Conservation (phyloP, 331 rosid genomes). For the Acacia pycnantha region DNA sequence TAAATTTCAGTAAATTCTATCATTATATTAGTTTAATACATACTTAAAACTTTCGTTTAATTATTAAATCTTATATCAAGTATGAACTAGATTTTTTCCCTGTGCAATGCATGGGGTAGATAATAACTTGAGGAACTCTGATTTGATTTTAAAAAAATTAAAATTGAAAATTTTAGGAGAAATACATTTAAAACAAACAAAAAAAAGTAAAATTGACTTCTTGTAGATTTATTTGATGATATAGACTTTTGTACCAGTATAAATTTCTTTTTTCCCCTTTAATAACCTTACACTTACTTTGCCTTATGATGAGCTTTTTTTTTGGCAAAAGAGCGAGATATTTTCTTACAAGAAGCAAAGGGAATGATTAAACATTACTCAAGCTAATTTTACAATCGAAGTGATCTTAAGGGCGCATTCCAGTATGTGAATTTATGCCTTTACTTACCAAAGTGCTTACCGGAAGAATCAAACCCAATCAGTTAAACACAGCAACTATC, state of each 20-base stretch:
- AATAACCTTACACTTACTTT: background rate
- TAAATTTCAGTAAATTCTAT: too few species aligned
- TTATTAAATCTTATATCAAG: too few species aligned
- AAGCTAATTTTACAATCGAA: background rate
- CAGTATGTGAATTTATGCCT: background rate
- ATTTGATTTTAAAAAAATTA: too few species aligned
- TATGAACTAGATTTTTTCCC: background rate
- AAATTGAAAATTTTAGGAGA: background rate
- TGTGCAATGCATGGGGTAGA: background rate
- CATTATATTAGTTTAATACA: background rate
- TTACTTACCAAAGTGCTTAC: background rate
- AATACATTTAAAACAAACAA: too few species aligned
- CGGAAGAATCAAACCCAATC: background rate
- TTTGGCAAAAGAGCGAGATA: background rate
- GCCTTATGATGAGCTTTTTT: background rate
- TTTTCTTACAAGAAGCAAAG: background rate
- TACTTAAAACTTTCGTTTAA: background rate
- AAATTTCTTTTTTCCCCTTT: background rate
- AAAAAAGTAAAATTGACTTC: background rate
- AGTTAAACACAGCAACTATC: background rate
- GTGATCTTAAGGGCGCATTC: background rate
- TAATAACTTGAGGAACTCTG: background rate
- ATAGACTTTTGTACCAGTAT: background rate
- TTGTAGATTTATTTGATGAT: background rate
- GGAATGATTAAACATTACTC: background rate